A percentile compares a stretch with the other conserved stretches of the same genome.
Evolutionary conservation across 345 rosid genomes (phyloP).

Genomic region (Luvunga scandens): DNA sequence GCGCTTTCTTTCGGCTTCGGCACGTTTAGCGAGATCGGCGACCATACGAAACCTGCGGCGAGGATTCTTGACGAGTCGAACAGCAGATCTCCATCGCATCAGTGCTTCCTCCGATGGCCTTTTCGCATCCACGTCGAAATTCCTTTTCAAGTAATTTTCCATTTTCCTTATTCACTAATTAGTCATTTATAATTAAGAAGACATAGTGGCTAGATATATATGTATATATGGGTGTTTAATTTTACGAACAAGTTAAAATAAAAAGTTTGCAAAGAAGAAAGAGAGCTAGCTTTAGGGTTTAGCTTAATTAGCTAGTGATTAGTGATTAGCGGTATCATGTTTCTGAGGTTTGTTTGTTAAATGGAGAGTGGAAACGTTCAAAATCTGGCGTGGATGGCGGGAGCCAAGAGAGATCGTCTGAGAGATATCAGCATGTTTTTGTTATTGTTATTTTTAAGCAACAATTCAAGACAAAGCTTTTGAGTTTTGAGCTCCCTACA

Average conservation of each 20-base stretch:
- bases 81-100: constrained; percentile 47
- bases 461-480: not conserved
- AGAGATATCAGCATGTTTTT: not conserved
- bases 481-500: no score
- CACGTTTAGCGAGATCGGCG: constrained; percentile 54
- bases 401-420: not conserved
- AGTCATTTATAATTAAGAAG: no score
- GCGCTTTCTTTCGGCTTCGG: constrained; percentile 36
- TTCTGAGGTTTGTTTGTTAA: not conserved
- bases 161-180: constrained; percentile 9
- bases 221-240: no score
- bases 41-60: constrained; percentile 59
- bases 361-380: constrained; percentile 9
- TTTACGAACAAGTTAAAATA: no score
- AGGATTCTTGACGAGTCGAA: constrained; percentile 47
- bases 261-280: not conserved
- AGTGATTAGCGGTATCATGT: not conserved
- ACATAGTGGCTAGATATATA: no score
- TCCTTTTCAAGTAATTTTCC: constrained; percentile 38
- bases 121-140: constrained; percentile 45
- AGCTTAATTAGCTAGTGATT: not conserved
- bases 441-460: no score
- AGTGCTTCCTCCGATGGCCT: constrained; percentile 43
- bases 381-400: constrained; percentile 15
- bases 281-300: no score